These are phyloP conservation scores for Pythium brachiatum DNA, from an alignment of 352 stramenopile genomes.

Conservation along the genomic window DNA sequence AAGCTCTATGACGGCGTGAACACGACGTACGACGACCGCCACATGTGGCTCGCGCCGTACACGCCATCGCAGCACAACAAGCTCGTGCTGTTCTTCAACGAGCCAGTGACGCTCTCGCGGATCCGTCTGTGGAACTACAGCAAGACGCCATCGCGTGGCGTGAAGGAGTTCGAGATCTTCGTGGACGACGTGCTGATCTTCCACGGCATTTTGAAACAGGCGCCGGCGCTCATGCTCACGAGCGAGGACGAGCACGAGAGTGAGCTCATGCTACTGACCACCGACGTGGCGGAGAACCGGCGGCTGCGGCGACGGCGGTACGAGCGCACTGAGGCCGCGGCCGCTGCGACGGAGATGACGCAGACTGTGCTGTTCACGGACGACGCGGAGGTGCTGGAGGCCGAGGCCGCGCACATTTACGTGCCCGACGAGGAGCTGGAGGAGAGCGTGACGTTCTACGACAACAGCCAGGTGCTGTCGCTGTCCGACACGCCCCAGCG, in stretches of 20 bases:
- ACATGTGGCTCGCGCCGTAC: slow-evolving; percentile 76
- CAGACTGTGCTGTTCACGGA: slow-evolving; percentile 78
- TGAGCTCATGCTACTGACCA: slow-evolving; percentile 23
- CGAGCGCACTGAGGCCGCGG: slow-evolving; percentile 43
- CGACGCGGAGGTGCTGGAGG: slow-evolving; percentile 52
- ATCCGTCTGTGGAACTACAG: slow-evolving; percentile 88
- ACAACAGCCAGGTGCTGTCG: slow-evolving; percentile 68
- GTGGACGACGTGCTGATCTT: slow-evolving; percentile 84
- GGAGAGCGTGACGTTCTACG: slow-evolving; percentile 67
- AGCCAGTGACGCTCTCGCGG: slow-evolving; percentile 68
- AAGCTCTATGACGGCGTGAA: slow-evolving; percentile 78
- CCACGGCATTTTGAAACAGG: slow-evolving; percentile 50
- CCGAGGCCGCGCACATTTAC: slow-evolving; percentile 51
- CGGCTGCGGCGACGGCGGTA: slow-evolving; percentile 38
- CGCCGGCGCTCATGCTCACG: slow-evolving; percentile 32
- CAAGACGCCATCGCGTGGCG: slow-evolving; percentile 76
- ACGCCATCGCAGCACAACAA: slow-evolving; percentile 65
- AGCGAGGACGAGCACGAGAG: slow-evolving; percentile 25
- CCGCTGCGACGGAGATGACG: slow-evolving; percentile 50
- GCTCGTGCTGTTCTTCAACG: slow-evolving; percentile 78
- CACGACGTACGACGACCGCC: slow-evolving; percentile 70
- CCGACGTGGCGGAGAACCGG: slow-evolving; percentile 35
- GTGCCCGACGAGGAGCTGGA: slow-evolving; percentile 60
- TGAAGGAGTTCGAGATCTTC: slow-evolving; percentile 77
- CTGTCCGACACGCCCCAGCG: slow-evolving; percentile 50